A percentile compares a stretch with the other conserved stretches of the same genome.
Conservation (phyloP, 176 grass and related monocot genomes). For the Lolium rigidum region DNA sequence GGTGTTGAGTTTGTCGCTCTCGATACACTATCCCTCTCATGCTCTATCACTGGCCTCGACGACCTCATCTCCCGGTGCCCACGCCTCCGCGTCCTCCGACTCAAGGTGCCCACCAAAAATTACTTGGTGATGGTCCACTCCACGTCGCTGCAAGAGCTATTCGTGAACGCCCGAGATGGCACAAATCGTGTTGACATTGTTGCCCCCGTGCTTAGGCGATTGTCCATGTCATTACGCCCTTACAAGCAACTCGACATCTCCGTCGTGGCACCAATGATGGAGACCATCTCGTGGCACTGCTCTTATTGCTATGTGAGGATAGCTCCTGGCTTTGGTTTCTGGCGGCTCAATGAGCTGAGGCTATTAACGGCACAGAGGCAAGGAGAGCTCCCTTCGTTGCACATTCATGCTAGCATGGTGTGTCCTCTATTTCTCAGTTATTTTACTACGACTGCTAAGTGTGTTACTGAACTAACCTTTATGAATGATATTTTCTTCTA, state of each 20-base stretch:
- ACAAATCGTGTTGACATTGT: background rate
- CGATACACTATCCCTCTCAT: background rate
- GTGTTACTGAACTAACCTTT: too few relatives aligned
- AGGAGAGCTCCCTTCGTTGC: too few relatives aligned
- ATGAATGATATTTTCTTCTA: too few relatives aligned
- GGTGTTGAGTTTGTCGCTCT: background rate
- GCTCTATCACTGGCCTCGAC: background rate
- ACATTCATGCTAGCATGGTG: too few relatives aligned
- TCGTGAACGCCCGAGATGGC: background rate
- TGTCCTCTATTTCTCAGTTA: too few relatives aligned
- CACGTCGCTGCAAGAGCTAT: background rate
- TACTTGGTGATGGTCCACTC: background rate
- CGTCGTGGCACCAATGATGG: background rate
- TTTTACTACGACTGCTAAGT: too few relatives aligned
- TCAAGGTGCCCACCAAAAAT: background rate
- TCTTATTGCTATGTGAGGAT: too few relatives aligned
- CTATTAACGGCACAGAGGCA: too few relatives aligned
- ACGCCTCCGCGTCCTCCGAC: background rate
- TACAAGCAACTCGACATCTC: background rate
- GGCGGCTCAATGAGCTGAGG: too few relatives aligned
- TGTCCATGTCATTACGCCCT: background rate
- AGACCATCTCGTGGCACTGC: background rate
- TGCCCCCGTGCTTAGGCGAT: background rate
- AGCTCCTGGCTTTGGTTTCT: too few relatives aligned
- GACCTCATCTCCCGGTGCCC: background rate